Evolutionary conservation across 768 basidiomycete species (phyloP), one percentile per base, ranked within the genome.

Genomic region (Pleurotus eryngii): DNA sequence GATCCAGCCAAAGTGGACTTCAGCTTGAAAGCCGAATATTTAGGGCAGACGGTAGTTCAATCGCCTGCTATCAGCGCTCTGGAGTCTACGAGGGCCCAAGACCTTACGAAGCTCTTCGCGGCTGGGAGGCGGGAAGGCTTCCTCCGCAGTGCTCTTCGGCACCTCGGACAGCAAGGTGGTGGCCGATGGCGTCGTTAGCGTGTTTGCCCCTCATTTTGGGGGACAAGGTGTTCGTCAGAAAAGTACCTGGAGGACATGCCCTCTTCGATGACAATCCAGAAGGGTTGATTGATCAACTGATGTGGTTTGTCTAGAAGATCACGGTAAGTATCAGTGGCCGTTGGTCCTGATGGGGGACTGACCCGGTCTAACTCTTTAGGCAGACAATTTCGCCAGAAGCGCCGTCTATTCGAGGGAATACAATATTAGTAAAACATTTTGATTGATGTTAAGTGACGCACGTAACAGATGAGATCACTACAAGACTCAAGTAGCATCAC

Each of bases 201-300:
- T n/a, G 17, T 42, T 54, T 24, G 15, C n/a, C 20, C 51, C 51
- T 38, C 49, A 50, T 27, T 42, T 54, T 20, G 15, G 18, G 18
- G 18, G 20, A 54, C 20, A 50, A 38, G 7, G 14, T 54, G 17
- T n/a, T 18, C n/a, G 37, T 40, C 12, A 15, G 17, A 1, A 22
- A 43, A 26, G 26, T 54, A 20, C 17, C 11, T 11, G 69, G 69
- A 20, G 63, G 69, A 18, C 75, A 76, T 56, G 65, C 69, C 0
- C 35, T 70, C 12, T 73, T 72, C 55, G 65, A 71, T 38, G 73
- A 74, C 42, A 59, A 67, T 46, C 60, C 60, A 49, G 61, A 67
- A 14, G 69, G 70, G 38, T 62, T 70, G 46, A 60, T 70, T n/a
- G 46, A 56, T 43, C 26, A 37, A 17, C 26, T 61, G 45, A 50